phyloP scores from a whole-genome alignment of 1,284 basidiomycete species.

The Cutaneotrichosporon sp. region DNA sequence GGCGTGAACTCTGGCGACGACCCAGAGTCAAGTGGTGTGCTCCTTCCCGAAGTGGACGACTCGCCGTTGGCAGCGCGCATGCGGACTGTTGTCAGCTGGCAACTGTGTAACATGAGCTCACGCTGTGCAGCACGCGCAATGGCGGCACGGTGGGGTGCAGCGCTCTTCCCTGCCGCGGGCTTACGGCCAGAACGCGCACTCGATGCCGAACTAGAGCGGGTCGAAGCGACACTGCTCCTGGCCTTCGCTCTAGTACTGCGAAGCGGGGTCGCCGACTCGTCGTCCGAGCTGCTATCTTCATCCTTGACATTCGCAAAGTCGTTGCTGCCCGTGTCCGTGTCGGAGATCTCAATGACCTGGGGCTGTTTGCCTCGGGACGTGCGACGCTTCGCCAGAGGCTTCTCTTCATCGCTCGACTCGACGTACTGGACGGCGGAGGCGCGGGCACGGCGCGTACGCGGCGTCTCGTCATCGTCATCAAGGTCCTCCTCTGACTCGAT shows the following conservation, averaged over 20 bases:
- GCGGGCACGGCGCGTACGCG: neutral
- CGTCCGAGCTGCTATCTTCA: neutral
- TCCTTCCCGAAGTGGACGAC: neutral
- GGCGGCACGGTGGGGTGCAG: constrained; percentile 6
- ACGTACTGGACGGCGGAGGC: neutral
- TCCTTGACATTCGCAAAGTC: neutral
- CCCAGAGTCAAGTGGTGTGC: neutral
- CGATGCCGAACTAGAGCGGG: neutral
- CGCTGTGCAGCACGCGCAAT: constrained; percentile 14
- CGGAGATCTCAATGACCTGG: neutral
- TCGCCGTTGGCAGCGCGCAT: neutral
- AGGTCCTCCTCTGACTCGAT: neutral
- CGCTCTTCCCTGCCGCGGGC: constrained; percentile 14
- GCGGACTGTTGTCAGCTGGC: neutral
- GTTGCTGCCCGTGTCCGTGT: too few species aligned
- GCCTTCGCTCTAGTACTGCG: neutral
- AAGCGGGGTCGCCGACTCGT: neutral
- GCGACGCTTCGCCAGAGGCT: neutral
- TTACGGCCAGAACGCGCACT: neutral
- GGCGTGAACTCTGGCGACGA: neutral
- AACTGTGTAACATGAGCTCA: neutral
- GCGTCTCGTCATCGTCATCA: neutral
- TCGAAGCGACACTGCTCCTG: neutral
- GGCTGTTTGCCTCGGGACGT: neutral
- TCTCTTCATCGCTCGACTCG: constrained; percentile 8